A percentile compares a stretch with the other conserved stretches of the same genome.
phyloP scores from a whole-genome alignment of 371 early-diverging fungal species.

The Zancudomyces culisetae region DNA sequence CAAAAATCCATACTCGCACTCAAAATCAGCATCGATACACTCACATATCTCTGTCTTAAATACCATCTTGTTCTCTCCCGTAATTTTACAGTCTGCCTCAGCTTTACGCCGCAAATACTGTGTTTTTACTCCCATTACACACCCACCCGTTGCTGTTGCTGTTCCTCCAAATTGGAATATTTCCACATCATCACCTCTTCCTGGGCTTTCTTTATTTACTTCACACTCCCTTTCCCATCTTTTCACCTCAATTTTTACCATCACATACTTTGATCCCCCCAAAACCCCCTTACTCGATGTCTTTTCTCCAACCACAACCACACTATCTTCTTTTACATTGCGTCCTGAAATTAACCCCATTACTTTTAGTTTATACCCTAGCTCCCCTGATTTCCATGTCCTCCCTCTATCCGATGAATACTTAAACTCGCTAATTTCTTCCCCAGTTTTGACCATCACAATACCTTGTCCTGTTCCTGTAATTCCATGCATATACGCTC shows the following conservation, averaged over 20 bases:
- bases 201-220: slow-evolving; percentile 24
- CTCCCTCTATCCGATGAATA: slow-evolving; percentile 67
- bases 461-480: slow-evolving; percentile 70
- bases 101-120: slow-evolving; percentile 55
- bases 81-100: slow-evolving; percentile 60
- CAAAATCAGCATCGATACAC: slow-evolving; percentile 70
- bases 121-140: slow-evolving; percentile 70
- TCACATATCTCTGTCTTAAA: slow-evolving; percentile 39
- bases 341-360: slow-evolving; percentile 38
- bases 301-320: slow-evolving; percentile 23
- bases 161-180: slow-evolving; percentile 41
- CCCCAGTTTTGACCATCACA: slow-evolving; percentile 50
- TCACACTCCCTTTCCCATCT: slow-evolving; percentile 46
- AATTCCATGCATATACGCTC: slow-evolving; percentile 75
- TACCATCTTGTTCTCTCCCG: slow-evolving; percentile 35
- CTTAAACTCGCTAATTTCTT: slow-evolving; percentile 39
- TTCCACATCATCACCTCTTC: slow-evolving; percentile 51
- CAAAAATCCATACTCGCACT: slow-evolving; percentile 76
- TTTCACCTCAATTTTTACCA: slow-evolving; percentile 49
- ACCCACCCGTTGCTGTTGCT: slow-evolving; percentile 40
- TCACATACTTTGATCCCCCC: slow-evolving; percentile 24
- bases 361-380: slow-evolving; percentile 31
- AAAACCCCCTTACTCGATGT: slow-evolving; percentile 14
- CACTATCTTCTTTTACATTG: slow-evolving; percentile 38
- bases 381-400: slow-evolving; percentile 40